Evolutionary conservation across 495 filamentous ascomycete genomes (phyloP).

Genomic region (Lepraria neglecta): DNA sequence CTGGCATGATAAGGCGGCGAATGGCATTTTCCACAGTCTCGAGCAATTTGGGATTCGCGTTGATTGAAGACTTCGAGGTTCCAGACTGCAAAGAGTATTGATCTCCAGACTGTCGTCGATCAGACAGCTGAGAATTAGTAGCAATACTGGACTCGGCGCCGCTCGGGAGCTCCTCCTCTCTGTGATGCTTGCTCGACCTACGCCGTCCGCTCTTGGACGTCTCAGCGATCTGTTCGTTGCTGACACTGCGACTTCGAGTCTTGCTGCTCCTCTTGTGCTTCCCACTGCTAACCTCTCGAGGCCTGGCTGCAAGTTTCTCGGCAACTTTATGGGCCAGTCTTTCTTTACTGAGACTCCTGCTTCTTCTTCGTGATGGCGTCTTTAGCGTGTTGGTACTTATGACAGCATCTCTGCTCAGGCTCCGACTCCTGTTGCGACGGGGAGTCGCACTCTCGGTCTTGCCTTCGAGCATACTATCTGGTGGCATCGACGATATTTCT

Average conservation of each 20-base stretch:
- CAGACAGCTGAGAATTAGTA: constrained; percentile 61
- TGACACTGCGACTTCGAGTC: constrained; percentile 55
- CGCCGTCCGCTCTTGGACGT: constrained; percentile 52
- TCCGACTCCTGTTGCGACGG: constrained; percentile 52
- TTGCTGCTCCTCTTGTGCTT: constrained; percentile 47
- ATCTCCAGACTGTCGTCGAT: constrained; percentile 63
- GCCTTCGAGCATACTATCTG: constrained; percentile 82
- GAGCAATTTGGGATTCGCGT: constrained; percentile 81
- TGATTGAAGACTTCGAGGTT: constrained; percentile 79
- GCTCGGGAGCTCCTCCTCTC: constrained; percentile 58
- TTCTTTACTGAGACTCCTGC: constrained; percentile 68
- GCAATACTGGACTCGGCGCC: constrained; percentile 69
- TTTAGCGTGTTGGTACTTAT: constrained; percentile 54
- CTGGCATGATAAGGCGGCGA: constrained; percentile 80
- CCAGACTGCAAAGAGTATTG: constrained; percentile 69
- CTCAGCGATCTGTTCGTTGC: constrained; percentile 56
- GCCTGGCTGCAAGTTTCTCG: constrained; percentile 54
- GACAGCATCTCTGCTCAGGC: constrained; percentile 44
- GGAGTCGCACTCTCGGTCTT: constrained; percentile 39
- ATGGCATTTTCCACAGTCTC: constrained; percentile 97
- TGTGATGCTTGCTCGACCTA: constrained; percentile 54
- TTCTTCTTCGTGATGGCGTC: constrained; percentile 56
- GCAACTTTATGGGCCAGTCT: constrained; percentile 64
- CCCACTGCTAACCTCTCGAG: constrained; percentile 42
- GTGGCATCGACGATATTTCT: constrained; percentile 85